phyloP scores from a whole-genome alignment of 805 yeast species.

The Yarrowia sp. region DNA sequence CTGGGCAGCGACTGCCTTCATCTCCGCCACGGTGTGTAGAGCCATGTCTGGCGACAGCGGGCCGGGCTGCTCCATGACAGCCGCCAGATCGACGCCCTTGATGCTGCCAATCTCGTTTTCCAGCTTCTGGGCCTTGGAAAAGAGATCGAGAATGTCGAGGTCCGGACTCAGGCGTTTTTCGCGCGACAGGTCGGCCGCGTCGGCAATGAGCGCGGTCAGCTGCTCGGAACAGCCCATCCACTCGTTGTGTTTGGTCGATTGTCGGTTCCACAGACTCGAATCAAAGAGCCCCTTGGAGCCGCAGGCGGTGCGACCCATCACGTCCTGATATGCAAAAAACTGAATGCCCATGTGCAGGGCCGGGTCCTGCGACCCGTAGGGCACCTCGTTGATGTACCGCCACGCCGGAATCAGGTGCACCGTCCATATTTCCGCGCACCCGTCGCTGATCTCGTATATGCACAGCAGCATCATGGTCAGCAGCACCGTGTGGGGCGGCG shows the following conservation, averaged over 20 bases:
- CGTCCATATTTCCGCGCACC: conserved; percentile 31
- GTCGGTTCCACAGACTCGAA: conserved; percentile 31
- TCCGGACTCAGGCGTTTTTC: conserved; percentile 35
- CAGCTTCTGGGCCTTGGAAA: conserved; percentile 36
- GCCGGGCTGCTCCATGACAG: conserved; percentile 3
- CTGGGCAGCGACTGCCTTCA: conserved; percentile 28
- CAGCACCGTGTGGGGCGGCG: conserved; percentile 25
- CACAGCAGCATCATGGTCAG: conserved; percentile 29
- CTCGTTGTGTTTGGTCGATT: conserved; percentile 30
- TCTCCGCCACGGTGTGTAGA: conserved; percentile 5
- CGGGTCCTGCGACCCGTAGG: conserved; percentile 28
- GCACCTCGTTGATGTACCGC: conserved; percentile 32
- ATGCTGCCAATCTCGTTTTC: conserved; percentile 33
- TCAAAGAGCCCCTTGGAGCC: conserved; percentile 30
- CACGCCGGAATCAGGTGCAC: conserved; percentile 36
- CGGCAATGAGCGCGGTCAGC: conserved; percentile 23
- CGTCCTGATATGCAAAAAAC: conserved; percentile 37
- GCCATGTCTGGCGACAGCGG: conserved; percentile 27
- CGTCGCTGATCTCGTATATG: conserved; percentile 21
- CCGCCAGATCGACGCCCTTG: conserved; percentile 26
- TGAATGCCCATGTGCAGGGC: conserved; percentile 35
- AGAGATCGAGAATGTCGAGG: conserved; percentile 18
- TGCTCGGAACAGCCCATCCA: conserved; percentile 37
- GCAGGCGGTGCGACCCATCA: conserved; percentile 33
- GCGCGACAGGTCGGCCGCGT: conserved; percentile 18